Conservation (phyloP, 2,329 filamentous ascomycete genomes). For the Ceratocystis colombiana region DNA sequence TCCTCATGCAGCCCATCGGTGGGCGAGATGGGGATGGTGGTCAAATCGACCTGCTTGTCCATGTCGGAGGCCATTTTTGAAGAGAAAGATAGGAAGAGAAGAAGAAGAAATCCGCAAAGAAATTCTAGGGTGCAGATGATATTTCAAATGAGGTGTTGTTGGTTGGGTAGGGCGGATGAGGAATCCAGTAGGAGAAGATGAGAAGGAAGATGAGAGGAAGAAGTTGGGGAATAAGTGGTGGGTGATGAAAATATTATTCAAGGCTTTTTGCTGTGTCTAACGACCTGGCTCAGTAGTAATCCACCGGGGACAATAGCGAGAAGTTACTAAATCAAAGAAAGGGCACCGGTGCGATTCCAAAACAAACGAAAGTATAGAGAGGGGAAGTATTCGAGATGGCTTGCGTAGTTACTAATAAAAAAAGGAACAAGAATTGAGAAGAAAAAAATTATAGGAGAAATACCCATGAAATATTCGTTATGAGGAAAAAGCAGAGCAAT, state of each 20-base stretch:
- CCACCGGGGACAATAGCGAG: constrained; percentile 24
- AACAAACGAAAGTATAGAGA: constrained; percentile 24
- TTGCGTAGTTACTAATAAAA: not conserved
- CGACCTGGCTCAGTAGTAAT: constrained; percentile 21
- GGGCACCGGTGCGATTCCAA: constrained; percentile 26
- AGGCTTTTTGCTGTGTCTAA: constrained; percentile 18
- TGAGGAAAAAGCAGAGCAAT: not conserved
- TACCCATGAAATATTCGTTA: not conserved
- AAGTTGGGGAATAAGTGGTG: constrained; percentile 18
- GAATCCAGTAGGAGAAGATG: constrained; percentile 12
- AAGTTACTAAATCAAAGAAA: constrained; percentile 23
- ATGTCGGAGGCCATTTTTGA: constrained; percentile 35
- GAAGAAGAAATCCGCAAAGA: constrained; percentile 18
- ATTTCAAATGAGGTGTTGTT: constrained; percentile 16
- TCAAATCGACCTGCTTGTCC: constrained; percentile 54
- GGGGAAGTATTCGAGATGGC: constrained; percentile 10
- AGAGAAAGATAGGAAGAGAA: constrained; percentile 7
- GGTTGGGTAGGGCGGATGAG: constrained; percentile 21
- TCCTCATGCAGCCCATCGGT: constrained; percentile 45
- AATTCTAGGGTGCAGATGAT: constrained; percentile 22
- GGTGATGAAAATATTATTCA: constrained; percentile 24
- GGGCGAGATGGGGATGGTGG: constrained; percentile 57
- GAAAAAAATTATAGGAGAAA: not conserved
- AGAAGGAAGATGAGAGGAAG: constrained; percentile 18
- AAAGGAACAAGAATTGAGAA: not conserved